Evolutionary conservation across 371 early-diverging fungal genomes (phyloP).

Genomic region (Cokeromyces recurvatus): DNA sequence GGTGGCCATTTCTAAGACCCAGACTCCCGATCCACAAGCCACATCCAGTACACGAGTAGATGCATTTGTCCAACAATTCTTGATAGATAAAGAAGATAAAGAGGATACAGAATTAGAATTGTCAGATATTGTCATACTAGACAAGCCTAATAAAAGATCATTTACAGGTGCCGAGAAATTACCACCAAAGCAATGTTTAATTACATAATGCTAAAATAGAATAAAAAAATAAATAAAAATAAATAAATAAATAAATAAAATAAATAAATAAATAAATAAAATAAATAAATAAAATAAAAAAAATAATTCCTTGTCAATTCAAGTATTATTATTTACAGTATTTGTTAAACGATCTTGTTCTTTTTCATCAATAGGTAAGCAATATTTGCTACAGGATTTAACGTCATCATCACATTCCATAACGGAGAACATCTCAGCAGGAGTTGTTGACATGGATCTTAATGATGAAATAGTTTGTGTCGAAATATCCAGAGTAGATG

Average conservation of each 20-base stretch:
- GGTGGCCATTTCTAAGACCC: constrained; percentile 44
- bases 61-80: constrained; percentile 4
- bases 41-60: constrained; percentile 33
- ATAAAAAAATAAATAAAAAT: not conserved
- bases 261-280: too few relatives aligned
- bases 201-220: constrained; percentile 31
- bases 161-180: constrained; percentile 35
- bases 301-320: too few relatives aligned
- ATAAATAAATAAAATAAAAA: too few relatives aligned
- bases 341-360: constrained; percentile 34
- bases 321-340: constrained; percentile 21
- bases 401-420: constrained; percentile 17
- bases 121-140: constrained; percentile 1
- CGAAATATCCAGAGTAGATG: not conserved
- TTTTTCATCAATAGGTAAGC: constrained; percentile 23
- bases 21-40: constrained; percentile 41
- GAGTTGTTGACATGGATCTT: constrained; percentile 23
- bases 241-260: constrained; percentile 1
- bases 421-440: constrained; percentile 1
- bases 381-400: constrained; percentile 17
- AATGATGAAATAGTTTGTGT: constrained; percentile 12
- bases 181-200: constrained; percentile 34
- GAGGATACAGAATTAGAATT: constrained; percentile 3
- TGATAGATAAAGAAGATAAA: constrained; percentile 1
- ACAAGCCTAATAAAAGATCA: constrained; percentile 10